Percentiles rank a stretch among this genome's conserved stretches.
Evolutionary conservation across 441 rosid genomes (phyloP).

Genomic region (Adansonia madagascariensis): DNA sequence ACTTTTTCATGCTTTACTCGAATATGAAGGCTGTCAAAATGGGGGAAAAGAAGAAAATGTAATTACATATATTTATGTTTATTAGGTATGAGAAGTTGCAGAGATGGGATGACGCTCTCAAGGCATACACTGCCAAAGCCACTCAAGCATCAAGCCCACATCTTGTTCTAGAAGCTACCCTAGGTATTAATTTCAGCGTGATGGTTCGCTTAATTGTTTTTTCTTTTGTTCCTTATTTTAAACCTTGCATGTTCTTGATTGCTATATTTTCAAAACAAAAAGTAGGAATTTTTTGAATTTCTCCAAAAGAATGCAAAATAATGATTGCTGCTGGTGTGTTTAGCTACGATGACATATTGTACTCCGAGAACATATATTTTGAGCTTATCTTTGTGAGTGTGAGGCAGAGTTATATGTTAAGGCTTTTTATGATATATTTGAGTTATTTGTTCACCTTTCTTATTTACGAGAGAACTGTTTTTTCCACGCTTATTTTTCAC

Average conservation of each 20-base stretch:
- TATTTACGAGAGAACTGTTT: background rate
- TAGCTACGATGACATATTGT: background rate
- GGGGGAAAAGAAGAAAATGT: background rate
- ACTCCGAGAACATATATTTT: background rate
- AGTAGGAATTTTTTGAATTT: background rate
- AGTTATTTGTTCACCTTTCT: no score
- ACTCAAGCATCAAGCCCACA: slow-evolving; percentile 84
- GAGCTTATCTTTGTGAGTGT: background rate
- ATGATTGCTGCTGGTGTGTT: slow-evolving; percentile 16
- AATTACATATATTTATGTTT: slow-evolving; percentile 25
- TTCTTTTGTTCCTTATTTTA: slow-evolving; percentile 22
- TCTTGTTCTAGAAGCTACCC: slow-evolving; percentile 86
- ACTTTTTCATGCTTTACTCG: background rate
- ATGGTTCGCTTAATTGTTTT: slow-evolving; percentile 2
- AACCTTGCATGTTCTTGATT: slow-evolving; percentile 11
- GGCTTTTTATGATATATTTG: no score
- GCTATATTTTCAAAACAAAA: background rate
- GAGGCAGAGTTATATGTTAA: no score
- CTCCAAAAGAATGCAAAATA: background rate
- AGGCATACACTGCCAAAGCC: slow-evolving; percentile 93
- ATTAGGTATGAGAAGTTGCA: slow-evolving; percentile 99
- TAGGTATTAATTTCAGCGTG: slow-evolving; percentile 56
- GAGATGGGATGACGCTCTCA: slow-evolving; percentile 99
- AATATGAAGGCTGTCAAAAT: background rate
- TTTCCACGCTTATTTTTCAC: background rate